Base-by-base conservation (phyloP, 176 grass and related monocot species). In the Raddia distichophylla region DNA sequence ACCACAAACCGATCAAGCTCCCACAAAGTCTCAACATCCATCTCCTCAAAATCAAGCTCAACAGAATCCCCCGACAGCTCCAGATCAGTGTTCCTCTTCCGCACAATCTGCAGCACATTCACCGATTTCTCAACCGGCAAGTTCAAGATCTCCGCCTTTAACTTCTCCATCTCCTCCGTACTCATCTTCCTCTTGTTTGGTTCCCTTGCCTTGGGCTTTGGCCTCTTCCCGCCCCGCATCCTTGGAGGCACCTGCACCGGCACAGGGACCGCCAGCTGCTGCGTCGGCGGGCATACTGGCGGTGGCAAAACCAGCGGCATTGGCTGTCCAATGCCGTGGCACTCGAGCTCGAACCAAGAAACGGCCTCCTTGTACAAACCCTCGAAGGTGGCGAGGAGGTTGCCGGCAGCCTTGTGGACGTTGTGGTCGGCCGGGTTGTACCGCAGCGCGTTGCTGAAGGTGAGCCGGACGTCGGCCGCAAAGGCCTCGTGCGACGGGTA, bases 21-120 rank as follows among this genome's bases (percentile, higher is more conserved):
- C 95, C 95, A 98, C 15, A 98, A 80, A 3, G 95, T 98, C 55
- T 98, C 95, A 3, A 80, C 77, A 76, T 94, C 92, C 92, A 98
- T 85, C 8, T 71, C 64, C 16, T 98, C 92, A 2, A 98, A 91
- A 80, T 98, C 95, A 19, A 98, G 80, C 77, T 93, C 95, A 16
- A 98, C 90, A 46, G 82, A 90, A 48, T 93, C 95, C 12, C 88
- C 95, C 33, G 69, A 34, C 65, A 92, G 84, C 0, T 80, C 80
- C 0, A 90, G 81, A 76, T 89, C 90, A 6, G 49, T 76, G 11
- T 92, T 94, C 76, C 92, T 87, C 92, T 98, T 98, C 77, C 85
- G 83, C 12, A 98, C 88, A 80, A 98, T 98, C 78, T 83, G 86
- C 16, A 98, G 70, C 18, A 98, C 80, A 47, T 94, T 87, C 2